Evolutionary conservation across 106 monocot genomes (phyloP).

Genomic region (Allium sativum): DNA sequence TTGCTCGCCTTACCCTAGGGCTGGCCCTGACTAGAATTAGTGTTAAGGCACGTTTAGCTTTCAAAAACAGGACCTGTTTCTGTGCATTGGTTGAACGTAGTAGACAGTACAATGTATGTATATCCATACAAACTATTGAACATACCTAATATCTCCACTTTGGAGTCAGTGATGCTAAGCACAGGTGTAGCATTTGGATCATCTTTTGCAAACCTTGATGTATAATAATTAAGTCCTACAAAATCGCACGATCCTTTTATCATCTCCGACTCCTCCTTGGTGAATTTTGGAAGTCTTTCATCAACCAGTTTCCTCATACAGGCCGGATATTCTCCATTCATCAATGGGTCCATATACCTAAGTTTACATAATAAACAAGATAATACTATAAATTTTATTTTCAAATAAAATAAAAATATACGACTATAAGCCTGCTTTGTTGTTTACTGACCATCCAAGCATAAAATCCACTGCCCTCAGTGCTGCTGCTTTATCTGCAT

Average conservation of each 20-base stretch:
- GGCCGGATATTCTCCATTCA: slow-evolving; percentile 2
- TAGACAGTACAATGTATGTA: too few species aligned
- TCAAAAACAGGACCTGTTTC: too few species aligned
- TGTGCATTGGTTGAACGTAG: too few species aligned
- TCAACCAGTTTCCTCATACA: background rate
- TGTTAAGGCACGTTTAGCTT: too few species aligned
- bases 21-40: too few species aligned
- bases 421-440: too few species aligned
- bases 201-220: slow-evolving; percentile 2
- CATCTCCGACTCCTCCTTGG: slow-evolving; percentile 5
- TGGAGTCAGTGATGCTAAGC: background rate
- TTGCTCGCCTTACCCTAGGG: too few species aligned
- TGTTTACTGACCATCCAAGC: slow-evolving; percentile 6
- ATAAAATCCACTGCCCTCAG: slow-evolving; percentile 1
- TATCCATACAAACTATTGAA: background rate
- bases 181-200: background rate
- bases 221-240: slow-evolving; percentile 21
- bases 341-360: slow-evolving; percentile 5
- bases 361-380: background rate
- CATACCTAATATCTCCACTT: too few species aligned
- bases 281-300: slow-evolving; percentile 15
- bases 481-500: background rate
- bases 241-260: slow-evolving; percentile 16
- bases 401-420: too few species aligned
- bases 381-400: too few species aligned